These are phyloP conservation scores for Sporothrix pallida DNA, from an alignment of 2,329 filamentous ascomycete genomes.

Conservation along the genomic window DNA sequence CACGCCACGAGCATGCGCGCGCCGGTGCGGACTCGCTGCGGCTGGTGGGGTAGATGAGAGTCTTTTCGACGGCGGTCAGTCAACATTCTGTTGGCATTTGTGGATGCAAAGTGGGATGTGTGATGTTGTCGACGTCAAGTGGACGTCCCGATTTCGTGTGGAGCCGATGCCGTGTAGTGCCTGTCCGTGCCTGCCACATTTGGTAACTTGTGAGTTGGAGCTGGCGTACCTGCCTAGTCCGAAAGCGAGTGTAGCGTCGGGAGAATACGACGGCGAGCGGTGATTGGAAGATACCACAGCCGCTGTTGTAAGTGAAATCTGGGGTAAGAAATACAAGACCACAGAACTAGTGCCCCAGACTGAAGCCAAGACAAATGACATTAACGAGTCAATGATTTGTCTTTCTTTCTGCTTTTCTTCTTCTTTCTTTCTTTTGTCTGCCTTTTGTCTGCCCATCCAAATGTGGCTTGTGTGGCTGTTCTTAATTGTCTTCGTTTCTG, in stretches of 20 bases:
- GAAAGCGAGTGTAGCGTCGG: neutral
- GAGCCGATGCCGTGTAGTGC: too few relatives aligned
- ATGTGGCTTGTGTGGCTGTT: too few relatives aligned
- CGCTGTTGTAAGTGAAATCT: neutral
- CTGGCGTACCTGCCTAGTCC: neutral
- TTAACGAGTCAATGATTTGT: too few relatives aligned
- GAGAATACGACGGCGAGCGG: constrained; percentile 1
- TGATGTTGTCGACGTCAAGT: neutral
- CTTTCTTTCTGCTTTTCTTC: too few relatives aligned
- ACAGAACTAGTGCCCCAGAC: too few relatives aligned
- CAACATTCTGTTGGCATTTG: neutral
- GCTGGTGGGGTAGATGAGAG: too few relatives aligned
- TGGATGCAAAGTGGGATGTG: neutral
- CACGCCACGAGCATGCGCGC: constrained; percentile 36
- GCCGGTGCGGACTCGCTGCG: constrained; percentile 25
- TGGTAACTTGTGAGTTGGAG: neutral
- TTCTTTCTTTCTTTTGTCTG: too few relatives aligned
- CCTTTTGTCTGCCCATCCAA: too few relatives aligned
- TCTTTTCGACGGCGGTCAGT: constrained; percentile 12
- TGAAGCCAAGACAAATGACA: too few relatives aligned
- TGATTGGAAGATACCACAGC: neutral
- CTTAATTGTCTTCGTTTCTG: too few relatives aligned
- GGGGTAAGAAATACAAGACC: too few relatives aligned
- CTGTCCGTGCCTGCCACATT: too few relatives aligned
- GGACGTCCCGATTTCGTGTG: neutral